phyloP scores from a whole-genome alignment of 352 stramenopile species.

The Globisporangium nagaii region DNA sequence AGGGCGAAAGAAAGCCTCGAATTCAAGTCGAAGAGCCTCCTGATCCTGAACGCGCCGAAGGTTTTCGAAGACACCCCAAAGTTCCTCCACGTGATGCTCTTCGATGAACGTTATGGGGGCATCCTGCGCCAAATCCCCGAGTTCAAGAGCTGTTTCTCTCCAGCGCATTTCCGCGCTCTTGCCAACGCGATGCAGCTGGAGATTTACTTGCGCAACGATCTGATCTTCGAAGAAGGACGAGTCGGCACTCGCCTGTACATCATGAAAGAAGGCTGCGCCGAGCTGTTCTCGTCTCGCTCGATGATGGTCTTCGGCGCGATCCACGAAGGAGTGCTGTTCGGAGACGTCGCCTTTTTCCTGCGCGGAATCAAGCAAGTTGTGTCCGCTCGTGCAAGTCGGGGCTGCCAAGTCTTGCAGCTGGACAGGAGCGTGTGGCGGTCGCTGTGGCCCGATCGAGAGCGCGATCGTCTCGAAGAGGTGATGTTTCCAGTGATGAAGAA shows the following conservation, averaged over 20 bases:
- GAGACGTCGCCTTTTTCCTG: not conserved
- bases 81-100: not conserved
- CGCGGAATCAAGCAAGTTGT: not conserved
- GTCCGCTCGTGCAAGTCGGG: not conserved
- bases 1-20: not conserved
- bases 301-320: not conserved
- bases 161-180: not conserved
- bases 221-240: not conserved
- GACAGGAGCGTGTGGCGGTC: not conserved
- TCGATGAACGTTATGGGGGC: not conserved
- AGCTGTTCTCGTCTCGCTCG: not conserved
- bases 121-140: not conserved
- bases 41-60: not conserved
- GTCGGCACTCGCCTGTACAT: not conserved
- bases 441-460: not conserved
- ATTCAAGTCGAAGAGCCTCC: not conserved
- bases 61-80: not conserved
- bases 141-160: not conserved
- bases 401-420: not conserved
- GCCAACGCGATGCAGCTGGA: not conserved
- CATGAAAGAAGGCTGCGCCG: not conserved
- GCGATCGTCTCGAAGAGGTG: not conserved
- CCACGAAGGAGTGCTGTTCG: not conserved
- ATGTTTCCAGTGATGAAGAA: not conserved
- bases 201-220: not conserved